Base-by-base conservation (phyloP, 2,329 filamentous ascomycete genomes). In the Diaporthe australafricana region DNA sequence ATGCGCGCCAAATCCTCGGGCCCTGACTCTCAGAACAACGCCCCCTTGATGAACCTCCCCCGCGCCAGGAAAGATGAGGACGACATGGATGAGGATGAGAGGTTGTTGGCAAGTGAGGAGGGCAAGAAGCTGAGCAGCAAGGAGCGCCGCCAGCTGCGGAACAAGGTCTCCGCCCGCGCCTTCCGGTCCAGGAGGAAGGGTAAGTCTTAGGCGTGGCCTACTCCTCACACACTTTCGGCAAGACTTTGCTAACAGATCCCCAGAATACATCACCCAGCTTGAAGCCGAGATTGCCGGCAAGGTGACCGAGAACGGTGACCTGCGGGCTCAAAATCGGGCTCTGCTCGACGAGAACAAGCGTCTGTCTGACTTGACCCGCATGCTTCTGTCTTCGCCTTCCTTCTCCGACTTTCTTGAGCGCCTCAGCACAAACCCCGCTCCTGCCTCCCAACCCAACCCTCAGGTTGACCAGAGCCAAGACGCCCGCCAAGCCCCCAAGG, bases 81-180 rank as follows among this genome's bases (percentile, higher is more conserved):
- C 74, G 96, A 98, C 68, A 98, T 99, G 96, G 96, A 99, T 77
- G 96, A 98, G 82, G 96, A 98, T 78, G 96, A 98, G 87, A 90
- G 94, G 76, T 87, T 98, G 12, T 87, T 71, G 27, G 94, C 94
- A n/a, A 98, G 95, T 73, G 96, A 99, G 79, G 96, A 98, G 84
- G 96, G 96, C 78, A 99, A 99, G 91, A 98, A 98, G 87, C 89
- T 99, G n/a, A 96, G 92, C 83, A 97, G 94, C 87, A 98, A 98
- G 85, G 95, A 98, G 84, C 92, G 96, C 73, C 92, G 96, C 76
- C 96, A 98, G 83, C 89, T 99, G n/a, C 91, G 96, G 75, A 99
- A 99, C 89, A 99, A 99, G 85, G 96, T 99, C 5, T 99, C 96
- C 52, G 96, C 96, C 74, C 94, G 96, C 77, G 96, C 96, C 66